Conservation (phyloP, 306 rosid species). For the Pterocarpus santalinus region DNA sequence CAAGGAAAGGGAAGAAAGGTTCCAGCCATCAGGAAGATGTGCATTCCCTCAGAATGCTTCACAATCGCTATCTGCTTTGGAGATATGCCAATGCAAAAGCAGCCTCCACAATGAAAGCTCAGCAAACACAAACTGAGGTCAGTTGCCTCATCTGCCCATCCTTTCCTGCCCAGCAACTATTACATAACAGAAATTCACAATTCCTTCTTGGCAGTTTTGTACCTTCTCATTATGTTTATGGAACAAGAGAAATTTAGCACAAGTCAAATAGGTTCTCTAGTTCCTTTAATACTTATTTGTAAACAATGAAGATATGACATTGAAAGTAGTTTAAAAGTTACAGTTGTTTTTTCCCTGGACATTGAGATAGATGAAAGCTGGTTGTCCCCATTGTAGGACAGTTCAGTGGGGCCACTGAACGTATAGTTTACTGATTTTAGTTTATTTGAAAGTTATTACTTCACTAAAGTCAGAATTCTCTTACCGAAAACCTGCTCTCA, state of each 20-base stretch:
- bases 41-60: constrained; percentile 58
- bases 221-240: not conserved
- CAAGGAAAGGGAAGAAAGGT: constrained; percentile 60
- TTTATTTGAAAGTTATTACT: too few species aligned
- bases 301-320: not conserved
- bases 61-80: constrained; percentile 71
- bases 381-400: too few species aligned
- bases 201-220: constrained; percentile 16
- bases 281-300: too few species aligned
- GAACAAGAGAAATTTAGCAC: constrained; percentile 22
- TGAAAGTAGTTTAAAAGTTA: constrained; percentile 11
- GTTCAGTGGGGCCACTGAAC: not conserved
- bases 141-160: not conserved
- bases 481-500: too few species aligned
- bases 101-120: constrained; percentile 55
- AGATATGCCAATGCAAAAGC: constrained; percentile 73
- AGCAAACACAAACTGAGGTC: constrained; percentile 74
- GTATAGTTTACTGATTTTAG: too few species aligned
- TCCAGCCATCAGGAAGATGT: constrained; percentile 59
- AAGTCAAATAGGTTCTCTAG: too few species aligned
- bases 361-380: not conserved
- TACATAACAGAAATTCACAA: not conserved
- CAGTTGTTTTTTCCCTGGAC: not conserved
- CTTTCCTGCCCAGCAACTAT: not conserved
- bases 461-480: not conserved